Base-by-base conservation (phyloP, 257 asterid species). In the Sherardia arvensis region DNA sequence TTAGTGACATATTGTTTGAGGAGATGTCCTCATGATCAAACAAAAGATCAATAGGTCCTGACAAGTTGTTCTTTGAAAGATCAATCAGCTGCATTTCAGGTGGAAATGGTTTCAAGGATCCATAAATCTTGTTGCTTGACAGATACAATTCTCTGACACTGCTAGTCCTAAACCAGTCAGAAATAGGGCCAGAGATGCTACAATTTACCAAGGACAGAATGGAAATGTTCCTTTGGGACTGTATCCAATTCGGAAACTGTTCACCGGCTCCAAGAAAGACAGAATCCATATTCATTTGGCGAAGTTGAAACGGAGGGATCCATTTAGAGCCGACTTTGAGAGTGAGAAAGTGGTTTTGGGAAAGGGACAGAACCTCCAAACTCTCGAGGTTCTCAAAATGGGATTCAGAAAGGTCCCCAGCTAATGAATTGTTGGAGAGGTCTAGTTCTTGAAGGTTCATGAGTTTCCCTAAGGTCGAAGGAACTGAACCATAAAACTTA, bases 261-360 rank as follows among this genome's bases (percentile, higher is more conserved):
- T 28, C 59, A 53, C 17, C 56, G 22, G 40, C 7, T 20, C 76
- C 76, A 11, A 65, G 45, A 21, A 5, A n/a, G 18, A 57, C 30
- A 22, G 66, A 59, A 27, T 55, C 71, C 21, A 71, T 30, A 9
- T 0, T 7, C 34, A 71, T 59, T 23, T 28, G 15, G 7, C 8
- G 34, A 27, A 71, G 71, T 28, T 64, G 70, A 68, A 64, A 70
- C 8, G 75, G 70, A 43, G 75, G 75, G 38, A 64, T 40, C 75
- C 75, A 70, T 32, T 45, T 60, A 10, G 60, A 56, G 60, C 55
- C 57, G 18, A 56, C 59, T 2, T 56, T 70, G 9, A 62, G 59
- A 29, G 26, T 53, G n/a, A 67, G 71, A 14, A 30, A 43, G 59
- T 3, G 20, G 33, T 70, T 70, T 3, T 7, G 22, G 30, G 70